A percentile compares a stretch with the other conserved stretches of the same genome.
These are phyloP conservation scores for Nevesoporus exiguus DNA, from an alignment of 768 basidiomycete genomes.

Conservation along the genomic window DNA sequence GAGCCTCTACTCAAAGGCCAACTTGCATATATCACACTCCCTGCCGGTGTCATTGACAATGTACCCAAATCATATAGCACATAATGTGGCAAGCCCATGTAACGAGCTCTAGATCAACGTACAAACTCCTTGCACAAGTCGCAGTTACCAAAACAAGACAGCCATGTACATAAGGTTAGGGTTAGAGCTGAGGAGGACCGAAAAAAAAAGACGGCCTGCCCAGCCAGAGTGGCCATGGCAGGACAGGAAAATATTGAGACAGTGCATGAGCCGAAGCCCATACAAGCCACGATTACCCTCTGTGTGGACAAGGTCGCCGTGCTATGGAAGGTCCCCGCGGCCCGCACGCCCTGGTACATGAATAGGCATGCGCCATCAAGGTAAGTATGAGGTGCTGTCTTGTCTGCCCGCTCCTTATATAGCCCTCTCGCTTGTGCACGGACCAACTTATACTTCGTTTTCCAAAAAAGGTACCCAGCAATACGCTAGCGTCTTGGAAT, in stretches of 20 bases:
- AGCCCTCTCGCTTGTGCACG: constrained; percentile 18
- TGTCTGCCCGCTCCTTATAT: constrained; percentile 27
- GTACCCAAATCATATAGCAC: constrained; percentile 75
- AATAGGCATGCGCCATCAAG: constrained; percentile 61
- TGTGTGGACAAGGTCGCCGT: constrained; percentile 53
- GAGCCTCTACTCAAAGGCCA: constrained; percentile 46
- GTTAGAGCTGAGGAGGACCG: constrained; percentile 9
- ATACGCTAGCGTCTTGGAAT: constrained; percentile 1
- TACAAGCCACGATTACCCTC: constrained; percentile 45
- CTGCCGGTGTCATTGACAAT: constrained; percentile 81
- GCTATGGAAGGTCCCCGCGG: constrained; percentile 49
- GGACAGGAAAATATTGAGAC: constrained; percentile 80
- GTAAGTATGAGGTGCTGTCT: constrained; percentile 46
- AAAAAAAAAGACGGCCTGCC: constrained; percentile 29
- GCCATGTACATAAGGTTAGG: constrained; percentile 24
- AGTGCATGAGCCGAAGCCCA: constrained; percentile 71
- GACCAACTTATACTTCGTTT: constrained; percentile 35
- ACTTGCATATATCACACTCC: constrained; percentile 77
- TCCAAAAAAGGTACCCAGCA: constrained; percentile 8
- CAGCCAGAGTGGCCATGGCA: constrained; percentile 50
- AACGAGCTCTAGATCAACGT: constrained; percentile 61
- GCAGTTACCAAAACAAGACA: constrained; percentile 4
- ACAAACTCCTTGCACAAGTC: too few species aligned
- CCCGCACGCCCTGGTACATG: constrained; percentile 55
- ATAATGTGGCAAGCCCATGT: constrained; percentile 69